phyloP scores from a whole-genome alignment of 1,284 basidiomycete species.

The Ganoderma sinense region DNA sequence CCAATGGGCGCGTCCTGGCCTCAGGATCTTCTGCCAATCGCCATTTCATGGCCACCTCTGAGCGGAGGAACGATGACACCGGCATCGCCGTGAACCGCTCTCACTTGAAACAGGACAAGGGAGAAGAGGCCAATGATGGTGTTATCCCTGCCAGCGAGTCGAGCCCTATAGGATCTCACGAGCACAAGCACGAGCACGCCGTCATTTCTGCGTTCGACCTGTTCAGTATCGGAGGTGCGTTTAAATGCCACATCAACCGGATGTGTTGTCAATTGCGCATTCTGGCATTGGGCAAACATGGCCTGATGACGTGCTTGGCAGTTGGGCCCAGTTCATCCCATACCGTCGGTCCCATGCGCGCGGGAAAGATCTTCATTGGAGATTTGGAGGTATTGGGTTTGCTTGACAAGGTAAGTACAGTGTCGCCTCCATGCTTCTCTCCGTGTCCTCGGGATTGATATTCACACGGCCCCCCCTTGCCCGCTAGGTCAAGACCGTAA shows the following conservation, averaged over 20 bases:
- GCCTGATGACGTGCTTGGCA: constrained; percentile 7
- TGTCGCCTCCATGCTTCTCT: constrained; percentile 17
- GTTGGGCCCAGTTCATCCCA: constrained; percentile 72
- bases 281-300: not conserved
- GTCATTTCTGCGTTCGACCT: constrained; percentile 95
- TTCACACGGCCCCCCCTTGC: not conserved
- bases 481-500: constrained; percentile 75
- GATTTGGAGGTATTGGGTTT: constrained; percentile 79
- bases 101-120: constrained; percentile 9
- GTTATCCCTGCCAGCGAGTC: constrained; percentile 35
- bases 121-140: constrained; percentile 11
- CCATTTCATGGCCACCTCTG: constrained; percentile 10
- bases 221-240: constrained; percentile 88
- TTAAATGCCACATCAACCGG: not conserved
- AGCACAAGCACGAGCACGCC: constrained; percentile 76
- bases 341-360: constrained; percentile 93
- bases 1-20: constrained; percentile 1
- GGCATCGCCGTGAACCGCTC: not conserved
- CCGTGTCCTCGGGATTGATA: not conserved
- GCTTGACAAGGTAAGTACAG: constrained; percentile 64
- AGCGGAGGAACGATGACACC: constrained; percentile 12
- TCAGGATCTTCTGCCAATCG: constrained; percentile 11
- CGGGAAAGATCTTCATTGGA: constrained; percentile 86
- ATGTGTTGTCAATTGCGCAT: not conserved
- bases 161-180: constrained; percentile 31